phyloP scores from a whole-genome alignment of 2,329 filamentous ascomycete species.

The Paecilomyces sp. region DNA sequence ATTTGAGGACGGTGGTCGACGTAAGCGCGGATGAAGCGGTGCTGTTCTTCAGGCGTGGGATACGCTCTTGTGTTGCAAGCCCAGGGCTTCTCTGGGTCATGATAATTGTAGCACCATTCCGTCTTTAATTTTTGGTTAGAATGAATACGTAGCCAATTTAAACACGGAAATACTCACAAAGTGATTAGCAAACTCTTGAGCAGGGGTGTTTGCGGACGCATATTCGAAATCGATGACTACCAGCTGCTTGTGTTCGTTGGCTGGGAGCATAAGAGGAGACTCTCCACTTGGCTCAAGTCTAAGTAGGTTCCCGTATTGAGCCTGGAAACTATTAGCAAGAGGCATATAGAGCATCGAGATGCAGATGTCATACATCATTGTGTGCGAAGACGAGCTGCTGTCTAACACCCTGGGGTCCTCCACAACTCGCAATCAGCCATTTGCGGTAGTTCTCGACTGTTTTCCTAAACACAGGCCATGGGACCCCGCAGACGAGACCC shows the following conservation, averaged over 20 bases:
- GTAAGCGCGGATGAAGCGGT: conserved; percentile 78
- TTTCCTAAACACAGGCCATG: conserved; percentile 71
- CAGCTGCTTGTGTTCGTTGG: conserved; percentile 92
- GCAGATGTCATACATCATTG: conserved; percentile 66
- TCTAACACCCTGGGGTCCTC: conserved; percentile 58
- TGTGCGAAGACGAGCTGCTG: conserved; percentile 87
- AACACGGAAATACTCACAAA: conserved; percentile 52
- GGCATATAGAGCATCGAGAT: neutral
- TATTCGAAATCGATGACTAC: conserved; percentile 99
- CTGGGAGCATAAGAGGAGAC: conserved; percentile 78
- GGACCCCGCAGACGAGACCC: conserved; percentile 74
- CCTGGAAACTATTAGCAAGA: conserved; percentile 46
- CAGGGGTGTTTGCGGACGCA: conserved; percentile 77
- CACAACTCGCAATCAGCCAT: conserved; percentile 67
- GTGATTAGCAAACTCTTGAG: conserved; percentile 93
- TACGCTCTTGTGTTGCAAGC: conserved; percentile 64
- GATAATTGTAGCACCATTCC: conserved; percentile 98
- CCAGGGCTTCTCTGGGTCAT: conserved; percentile 59
- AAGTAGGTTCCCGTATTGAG: conserved; percentile 96
- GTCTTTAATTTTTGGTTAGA: conserved; percentile 38
- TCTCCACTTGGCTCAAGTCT: conserved; percentile 63
- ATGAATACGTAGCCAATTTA: neutral
- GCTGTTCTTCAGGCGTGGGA: conserved; percentile 73
- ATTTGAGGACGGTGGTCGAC: conserved; percentile 67
- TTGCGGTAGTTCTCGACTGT: conserved; percentile 70